phyloP scores from a whole-genome alignment of 2,329 filamentous ascomycete species.

The Aspergillus fijiensis region DNA sequence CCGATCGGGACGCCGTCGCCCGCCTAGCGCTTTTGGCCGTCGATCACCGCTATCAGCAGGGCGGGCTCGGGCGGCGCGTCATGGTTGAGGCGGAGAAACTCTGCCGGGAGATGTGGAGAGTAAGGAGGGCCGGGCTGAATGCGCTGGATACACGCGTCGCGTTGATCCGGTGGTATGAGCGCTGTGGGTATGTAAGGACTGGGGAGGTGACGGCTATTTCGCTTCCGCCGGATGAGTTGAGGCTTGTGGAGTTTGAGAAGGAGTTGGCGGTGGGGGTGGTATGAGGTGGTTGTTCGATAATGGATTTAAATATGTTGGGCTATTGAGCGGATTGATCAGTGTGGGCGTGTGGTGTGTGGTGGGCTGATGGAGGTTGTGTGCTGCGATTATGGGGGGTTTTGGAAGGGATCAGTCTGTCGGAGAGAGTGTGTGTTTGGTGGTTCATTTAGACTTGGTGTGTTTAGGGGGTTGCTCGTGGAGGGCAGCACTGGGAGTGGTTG shows the following conservation, averaged over 20 bases:
- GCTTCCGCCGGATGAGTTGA: constrained; percentile 23
- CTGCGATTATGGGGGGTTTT: too few species aligned
- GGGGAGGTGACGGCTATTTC: constrained; percentile 25
- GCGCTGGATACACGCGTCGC: constrained; percentile 29
- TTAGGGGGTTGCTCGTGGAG: too few species aligned
- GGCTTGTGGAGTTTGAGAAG: constrained; percentile 24
- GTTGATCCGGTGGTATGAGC: constrained; percentile 33
- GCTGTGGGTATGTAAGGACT: constrained; percentile 28
- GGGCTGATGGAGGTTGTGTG: too few species aligned
- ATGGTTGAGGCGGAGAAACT: neutral
- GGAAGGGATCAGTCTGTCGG: too few species aligned
- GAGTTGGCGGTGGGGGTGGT: neutral
- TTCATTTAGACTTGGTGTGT: too few species aligned
- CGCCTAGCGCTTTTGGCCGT: neutral
- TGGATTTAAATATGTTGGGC: too few species aligned
- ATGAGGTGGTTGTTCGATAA: too few species aligned
- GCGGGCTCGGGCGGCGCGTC: neutral
- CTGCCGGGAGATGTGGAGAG: neutral
- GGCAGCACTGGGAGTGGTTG: too few species aligned
- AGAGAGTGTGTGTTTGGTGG: too few species aligned
- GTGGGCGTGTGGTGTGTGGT: too few species aligned
- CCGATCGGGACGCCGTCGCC: neutral
- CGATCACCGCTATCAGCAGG: neutral
- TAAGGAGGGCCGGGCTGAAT: constrained; percentile 22
- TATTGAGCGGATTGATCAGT: too few species aligned